These are phyloP conservation scores for Catharanthus roseus DNA, from an alignment of 257 asterid genomes.

Conservation along the genomic window DNA sequence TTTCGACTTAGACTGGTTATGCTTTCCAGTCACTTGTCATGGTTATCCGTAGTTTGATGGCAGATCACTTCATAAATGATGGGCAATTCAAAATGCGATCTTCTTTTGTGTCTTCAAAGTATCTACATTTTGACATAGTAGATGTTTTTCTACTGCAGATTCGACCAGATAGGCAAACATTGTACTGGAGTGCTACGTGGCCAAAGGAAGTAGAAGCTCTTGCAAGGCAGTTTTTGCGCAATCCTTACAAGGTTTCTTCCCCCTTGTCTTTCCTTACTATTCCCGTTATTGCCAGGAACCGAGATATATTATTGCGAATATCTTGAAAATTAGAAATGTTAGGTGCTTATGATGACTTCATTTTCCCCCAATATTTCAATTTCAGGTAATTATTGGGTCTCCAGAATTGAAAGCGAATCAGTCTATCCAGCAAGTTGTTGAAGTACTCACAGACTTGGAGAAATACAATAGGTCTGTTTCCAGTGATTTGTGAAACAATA, in stretches of 20 bases:
- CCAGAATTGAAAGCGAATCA: constrained; percentile 75
- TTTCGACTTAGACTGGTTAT: neutral
- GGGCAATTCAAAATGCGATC: neutral
- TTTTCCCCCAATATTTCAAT: neutral
- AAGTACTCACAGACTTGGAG: constrained; percentile 72
- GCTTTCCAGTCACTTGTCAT: neutral
- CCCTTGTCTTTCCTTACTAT: neutral
- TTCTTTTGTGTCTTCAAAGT: neutral
- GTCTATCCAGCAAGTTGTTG: constrained; percentile 72
- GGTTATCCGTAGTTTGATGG: neutral
- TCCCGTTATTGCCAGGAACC: neutral
- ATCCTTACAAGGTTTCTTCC: constrained; percentile 67
- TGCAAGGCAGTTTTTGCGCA: constrained; percentile 78
- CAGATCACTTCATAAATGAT: neutral
- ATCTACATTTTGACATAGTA: neutral
- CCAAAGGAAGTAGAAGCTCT: constrained; percentile 83
- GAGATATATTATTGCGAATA: neutral
- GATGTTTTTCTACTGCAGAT: constrained; percentile 40
- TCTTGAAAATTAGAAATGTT: neutral
- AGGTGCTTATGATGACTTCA: neutral
- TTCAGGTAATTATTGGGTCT: constrained; percentile 81
- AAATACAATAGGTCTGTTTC: constrained; percentile 72
- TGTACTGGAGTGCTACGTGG: constrained; percentile 99
- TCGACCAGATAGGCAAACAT: constrained; percentile 92
- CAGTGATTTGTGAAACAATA: neutral